Conservation (phyloP, 2,329 filamentous ascomycete genomes). For the Xylariaceae sp. region DNA sequence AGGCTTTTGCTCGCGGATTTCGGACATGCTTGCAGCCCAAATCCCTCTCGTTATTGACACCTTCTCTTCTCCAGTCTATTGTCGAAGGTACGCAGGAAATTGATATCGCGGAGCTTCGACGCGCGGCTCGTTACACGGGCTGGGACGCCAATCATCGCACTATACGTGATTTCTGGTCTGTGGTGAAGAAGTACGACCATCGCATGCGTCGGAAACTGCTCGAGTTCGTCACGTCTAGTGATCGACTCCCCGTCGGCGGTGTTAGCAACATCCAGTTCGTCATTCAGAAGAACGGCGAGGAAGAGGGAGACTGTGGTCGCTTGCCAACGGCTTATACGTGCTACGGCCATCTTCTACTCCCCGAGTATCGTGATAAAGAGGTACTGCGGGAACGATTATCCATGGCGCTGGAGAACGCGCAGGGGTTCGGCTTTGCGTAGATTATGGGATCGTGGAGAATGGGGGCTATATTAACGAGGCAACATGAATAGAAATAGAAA, state of each 20-base stretch:
- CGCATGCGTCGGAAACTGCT: constrained; percentile 70
- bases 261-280: constrained; percentile 77
- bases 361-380: constrained; percentile 69
- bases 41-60: constrained; percentile 66
- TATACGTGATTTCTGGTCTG: constrained; percentile 76
- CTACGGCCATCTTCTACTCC: constrained; percentile 81
- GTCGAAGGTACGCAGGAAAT: constrained; percentile 82
- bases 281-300: constrained; percentile 70
- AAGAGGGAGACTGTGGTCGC: constrained; percentile 46
- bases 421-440: constrained; percentile 80
- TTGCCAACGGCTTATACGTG: constrained; percentile 89
- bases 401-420: constrained; percentile 83
- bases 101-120: constrained; percentile 66
- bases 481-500: constrained; percentile 5
- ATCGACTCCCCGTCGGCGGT: constrained; percentile 83
- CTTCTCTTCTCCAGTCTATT: constrained; percentile 65
- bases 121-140: constrained; percentile 71
- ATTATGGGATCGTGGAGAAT: background rate
- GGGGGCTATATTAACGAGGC: background rate
- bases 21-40: constrained; percentile 65
- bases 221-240: constrained; percentile 92
- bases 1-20: constrained; percentile 79
- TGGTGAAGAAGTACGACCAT: constrained; percentile 63
- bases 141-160: constrained; percentile 66
- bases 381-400: constrained; percentile 67